These are phyloP conservation scores for Fusarium pilosicola DNA, from an alignment of 2,329 filamentous ascomycete genomes.

Conservation along the genomic window DNA sequence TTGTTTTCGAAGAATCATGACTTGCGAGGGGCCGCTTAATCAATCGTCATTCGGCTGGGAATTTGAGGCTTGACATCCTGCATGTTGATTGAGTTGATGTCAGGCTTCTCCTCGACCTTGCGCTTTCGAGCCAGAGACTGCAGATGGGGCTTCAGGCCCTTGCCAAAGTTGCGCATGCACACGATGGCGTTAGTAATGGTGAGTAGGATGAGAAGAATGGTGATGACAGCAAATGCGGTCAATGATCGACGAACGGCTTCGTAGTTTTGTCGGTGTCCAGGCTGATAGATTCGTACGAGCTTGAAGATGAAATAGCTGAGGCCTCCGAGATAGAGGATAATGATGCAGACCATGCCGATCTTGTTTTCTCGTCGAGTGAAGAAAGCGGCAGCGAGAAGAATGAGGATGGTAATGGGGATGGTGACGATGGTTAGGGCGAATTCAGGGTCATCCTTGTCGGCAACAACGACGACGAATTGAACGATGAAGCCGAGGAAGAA, in stretches of 20 bases:
- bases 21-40: slow-evolving; percentile 52
- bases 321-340: slow-evolving; percentile 87
- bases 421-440: slow-evolving; percentile 88
- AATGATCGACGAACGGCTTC: slow-evolving; percentile 82
- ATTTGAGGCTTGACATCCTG: slow-evolving; percentile 66
- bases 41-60: slow-evolving; percentile 70
- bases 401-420: slow-evolving; percentile 88
- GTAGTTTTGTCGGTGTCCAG: slow-evolving; percentile 69
- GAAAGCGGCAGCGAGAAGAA: slow-evolving; percentile 85
- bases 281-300: slow-evolving; percentile 92
- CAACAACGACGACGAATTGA: slow-evolving; percentile 95
- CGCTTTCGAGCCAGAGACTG: slow-evolving; percentile 58
- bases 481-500: slow-evolving; percentile 99
- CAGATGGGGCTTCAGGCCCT: slow-evolving; percentile 89
- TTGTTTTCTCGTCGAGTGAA: slow-evolving; percentile 87
- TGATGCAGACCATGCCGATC: slow-evolving; percentile 78
- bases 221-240: slow-evolving; percentile 93
- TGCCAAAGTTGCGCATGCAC: slow-evolving; percentile 91
- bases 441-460: slow-evolving; percentile 73
- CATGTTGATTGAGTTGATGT: slow-evolving; percentile 65
- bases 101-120: slow-evolving; percentile 63
- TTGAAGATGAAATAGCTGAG: slow-evolving; percentile 98
- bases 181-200: slow-evolving; percentile 89
- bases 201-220: slow-evolving; percentile 85
- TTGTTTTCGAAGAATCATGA: slow-evolving; percentile 7